Evolutionary conservation across 2,329 filamentous ascomycete genomes (phyloP), one percentile per base, ranked within the genome.

Genomic region (Penicillium sp.): DNA sequence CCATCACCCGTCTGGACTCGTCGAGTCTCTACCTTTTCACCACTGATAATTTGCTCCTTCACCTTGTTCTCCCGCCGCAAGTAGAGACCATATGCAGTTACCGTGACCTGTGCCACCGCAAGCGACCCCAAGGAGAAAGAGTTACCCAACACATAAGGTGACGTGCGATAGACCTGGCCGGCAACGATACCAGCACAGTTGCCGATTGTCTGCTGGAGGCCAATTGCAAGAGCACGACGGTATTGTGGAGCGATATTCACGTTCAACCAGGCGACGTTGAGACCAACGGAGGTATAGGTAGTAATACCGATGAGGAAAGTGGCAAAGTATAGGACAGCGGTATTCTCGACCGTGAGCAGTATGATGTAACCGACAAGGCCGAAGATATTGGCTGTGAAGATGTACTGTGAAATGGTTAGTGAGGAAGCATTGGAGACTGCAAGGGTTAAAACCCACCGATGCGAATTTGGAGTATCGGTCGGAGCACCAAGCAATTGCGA

Each of bases 361-460:
- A 83, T 61, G 16, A 80, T 75, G 58, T 82, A 82, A 1, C 81
- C 81, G 13, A 79, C 60, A 22, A 82, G 75, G 3, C 77, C 78
- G 32, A 80, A 75, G 11, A 79, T 56, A 38, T 77, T 76, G 16
- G 71, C 67, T 0, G 62, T 54, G 29, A 76, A 63, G 5, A 78
- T 61, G 48, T 73, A 73, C 66, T 75, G 51, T 2, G 10, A 18
- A n/a, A 9, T n/a, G 7, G 11, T 62, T 26, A 64, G 57, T 16
- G 59, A 35, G n/a, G 20, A 39, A n/a, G 29, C 22, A 45, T 11
- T 22, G 3, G 39, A 13, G 6, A 20, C 20, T 26, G 24, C 2
- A 37, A 11, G 20, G 16, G 20, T 13, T 16, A 22, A 24, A 60
- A 60, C 53, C n/a, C 53, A 70, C 67, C 16, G 57, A 62, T 6